phyloP scores from a whole-genome alignment of 106 monocot genomes.

The Amphibolis antarctica region DNA sequence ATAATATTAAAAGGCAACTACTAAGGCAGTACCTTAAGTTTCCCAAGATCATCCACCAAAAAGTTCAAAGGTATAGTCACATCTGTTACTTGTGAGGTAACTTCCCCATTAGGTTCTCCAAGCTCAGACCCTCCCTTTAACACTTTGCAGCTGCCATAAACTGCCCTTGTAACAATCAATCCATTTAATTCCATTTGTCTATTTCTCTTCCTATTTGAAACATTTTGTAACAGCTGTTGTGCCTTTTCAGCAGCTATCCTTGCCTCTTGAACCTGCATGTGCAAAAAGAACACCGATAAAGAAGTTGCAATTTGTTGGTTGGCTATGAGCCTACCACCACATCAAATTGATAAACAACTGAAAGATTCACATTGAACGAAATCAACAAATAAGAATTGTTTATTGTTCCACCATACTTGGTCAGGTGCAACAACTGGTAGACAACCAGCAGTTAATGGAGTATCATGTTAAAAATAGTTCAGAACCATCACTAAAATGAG shows the following conservation, averaged over 20 bases:
- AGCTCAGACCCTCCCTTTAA: slow-evolving; percentile 30
- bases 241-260: slow-evolving; percentile 69
- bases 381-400: no score
- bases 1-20: not conserved
- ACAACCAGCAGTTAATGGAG: no score
- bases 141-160: slow-evolving; percentile 60
- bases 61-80: slow-evolving; percentile 85
- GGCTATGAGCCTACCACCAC: no score
- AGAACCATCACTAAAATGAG: no score
- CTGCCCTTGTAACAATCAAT: slow-evolving; percentile 67
- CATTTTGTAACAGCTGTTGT: slow-evolving; percentile 63
- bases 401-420: no score
- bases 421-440: no score
- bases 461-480: no score
- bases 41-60: slow-evolving; percentile 58
- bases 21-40: slow-evolving; percentile 53
- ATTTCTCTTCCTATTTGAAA: slow-evolving; percentile 76
- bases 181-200: slow-evolving; percentile 72
- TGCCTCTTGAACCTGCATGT: slow-evolving; percentile 60
- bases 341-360: no score
- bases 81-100: slow-evolving; percentile 59
- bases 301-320: not conserved
- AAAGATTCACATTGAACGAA: no score
- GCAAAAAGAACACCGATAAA: not conserved
- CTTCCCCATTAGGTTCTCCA: slow-evolving; percentile 30